phyloP scores from a whole-genome alignment of 371 early-diverging fungal genomes.

The Capillidium rhysosporum region DNA sequence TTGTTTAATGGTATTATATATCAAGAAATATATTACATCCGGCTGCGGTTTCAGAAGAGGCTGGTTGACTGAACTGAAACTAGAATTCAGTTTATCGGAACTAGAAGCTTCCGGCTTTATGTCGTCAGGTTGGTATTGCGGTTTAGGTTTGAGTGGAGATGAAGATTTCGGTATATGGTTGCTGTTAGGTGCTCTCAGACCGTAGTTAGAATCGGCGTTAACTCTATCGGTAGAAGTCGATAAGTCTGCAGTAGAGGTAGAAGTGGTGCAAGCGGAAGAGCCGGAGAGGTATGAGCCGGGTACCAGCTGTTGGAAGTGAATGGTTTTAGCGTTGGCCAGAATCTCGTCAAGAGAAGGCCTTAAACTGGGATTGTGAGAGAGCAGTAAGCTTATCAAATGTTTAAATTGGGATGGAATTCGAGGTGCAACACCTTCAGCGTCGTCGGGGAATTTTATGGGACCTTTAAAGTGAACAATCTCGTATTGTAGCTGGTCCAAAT shows the following conservation, averaged over 20 bases:
- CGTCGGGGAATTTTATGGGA: slow-evolving; percentile 7
- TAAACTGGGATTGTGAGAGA: slow-evolving; percentile 7
- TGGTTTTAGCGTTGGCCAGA: slow-evolving; percentile 2
- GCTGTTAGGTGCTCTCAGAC: neutral
- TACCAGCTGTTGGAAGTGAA: neutral
- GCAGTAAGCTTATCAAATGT: slow-evolving; percentile 7
- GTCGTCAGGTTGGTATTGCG: neutral
- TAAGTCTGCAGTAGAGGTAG: too few relatives aligned
- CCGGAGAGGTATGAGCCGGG: neutral
- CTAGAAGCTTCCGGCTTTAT: too few relatives aligned
- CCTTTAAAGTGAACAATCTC: slow-evolving; percentile 47
- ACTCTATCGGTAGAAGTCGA: neutral
- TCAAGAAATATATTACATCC: too few relatives aligned
- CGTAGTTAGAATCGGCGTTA: neutral
- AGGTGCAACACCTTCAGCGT: neutral
- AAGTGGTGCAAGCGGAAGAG: too few relatives aligned
- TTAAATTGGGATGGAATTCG: slow-evolving; percentile 8
- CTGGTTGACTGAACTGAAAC: too few relatives aligned
- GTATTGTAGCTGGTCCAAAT: slow-evolving; percentile 55
- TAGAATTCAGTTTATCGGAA: too few relatives aligned
- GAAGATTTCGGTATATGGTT: neutral
- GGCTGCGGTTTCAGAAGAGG: too few relatives aligned
- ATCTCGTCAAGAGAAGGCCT: slow-evolving; percentile 10
- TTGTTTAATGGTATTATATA: too few relatives aligned
- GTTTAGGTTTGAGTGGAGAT: neutral